Evolutionary conservation across 2,329 filamentous ascomycete genomes (phyloP).

Genomic region (Metarhizium humberi): DNA sequence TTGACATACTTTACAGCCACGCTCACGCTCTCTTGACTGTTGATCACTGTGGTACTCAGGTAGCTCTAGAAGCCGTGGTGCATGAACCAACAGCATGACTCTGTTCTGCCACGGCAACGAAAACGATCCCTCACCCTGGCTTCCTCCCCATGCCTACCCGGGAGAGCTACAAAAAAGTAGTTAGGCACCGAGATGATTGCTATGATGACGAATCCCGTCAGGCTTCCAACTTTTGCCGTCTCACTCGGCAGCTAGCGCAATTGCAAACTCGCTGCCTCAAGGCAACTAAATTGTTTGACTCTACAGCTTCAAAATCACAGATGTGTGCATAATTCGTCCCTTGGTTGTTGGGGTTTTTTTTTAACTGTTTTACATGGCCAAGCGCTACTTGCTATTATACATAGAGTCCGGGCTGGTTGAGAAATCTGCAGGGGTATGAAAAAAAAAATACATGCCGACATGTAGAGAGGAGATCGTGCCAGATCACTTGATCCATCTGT

Average conservation of each 20-base stretch:
- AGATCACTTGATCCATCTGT: conserved; percentile 20
- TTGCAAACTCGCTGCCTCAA: not conserved
- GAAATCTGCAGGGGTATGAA: conserved; percentile 17
- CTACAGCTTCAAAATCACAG: not conserved
- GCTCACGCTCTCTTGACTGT: no score
- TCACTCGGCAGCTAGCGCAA: not conserved
- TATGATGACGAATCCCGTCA: not conserved
- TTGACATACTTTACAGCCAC: no score
- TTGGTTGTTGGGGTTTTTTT: conserved; percentile 8
- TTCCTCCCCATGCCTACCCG: no score
- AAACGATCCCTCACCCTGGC: no score
- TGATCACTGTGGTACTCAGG: no score
- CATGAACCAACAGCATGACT: no score
- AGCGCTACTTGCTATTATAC: conserved; percentile 22
- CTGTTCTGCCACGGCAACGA: no score
- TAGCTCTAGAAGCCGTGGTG: no score
- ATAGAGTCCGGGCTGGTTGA: conserved; percentile 18
- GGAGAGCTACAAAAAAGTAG: no score
- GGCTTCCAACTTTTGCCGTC: not conserved
- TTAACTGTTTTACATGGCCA: conserved; percentile 19
- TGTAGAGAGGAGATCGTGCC: conserved; percentile 24
- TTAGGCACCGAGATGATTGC: no score
- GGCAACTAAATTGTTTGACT: not conserved
- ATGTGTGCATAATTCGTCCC: not conserved
- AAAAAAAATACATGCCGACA: conserved; percentile 13